A percentile compares a stretch with the other conserved stretches of the same genome.
phyloP scores from a whole-genome alignment of 179 eudicot genomes.

The Silene coronaria region DNA sequence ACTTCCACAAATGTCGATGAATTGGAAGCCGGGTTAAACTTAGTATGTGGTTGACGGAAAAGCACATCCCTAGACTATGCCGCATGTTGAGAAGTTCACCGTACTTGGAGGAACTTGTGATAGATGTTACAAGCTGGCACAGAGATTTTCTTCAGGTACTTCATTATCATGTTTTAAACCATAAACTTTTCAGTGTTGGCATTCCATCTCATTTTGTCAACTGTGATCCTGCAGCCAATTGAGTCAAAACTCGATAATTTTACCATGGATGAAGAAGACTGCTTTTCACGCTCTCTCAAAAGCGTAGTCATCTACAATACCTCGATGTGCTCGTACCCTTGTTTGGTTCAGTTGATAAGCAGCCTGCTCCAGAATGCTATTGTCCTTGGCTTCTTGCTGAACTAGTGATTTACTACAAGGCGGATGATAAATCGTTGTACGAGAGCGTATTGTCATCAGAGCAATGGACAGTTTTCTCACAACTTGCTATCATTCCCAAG shows the following conservation, averaged over 20 bases:
- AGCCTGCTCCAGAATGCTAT: constrained; percentile 5
- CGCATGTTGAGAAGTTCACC: constrained; percentile 13
- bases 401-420: background rate
- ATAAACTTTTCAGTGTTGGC: background rate
- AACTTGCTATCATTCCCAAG: background rate
- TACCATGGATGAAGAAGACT: background rate
- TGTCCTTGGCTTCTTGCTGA: constrained; percentile 6
- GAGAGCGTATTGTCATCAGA: background rate
- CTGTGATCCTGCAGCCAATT: constrained; percentile 9
- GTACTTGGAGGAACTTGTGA: constrained; percentile 18
- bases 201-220: too few relatives aligned
- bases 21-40: constrained; percentile 15
- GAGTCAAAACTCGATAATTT: background rate
- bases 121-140: constrained; percentile 1
- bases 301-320: background rate
- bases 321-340: background rate
- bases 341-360: background rate
- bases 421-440: background rate
- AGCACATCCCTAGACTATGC: constrained; percentile 14
- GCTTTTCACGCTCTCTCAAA: constrained; percentile 3
- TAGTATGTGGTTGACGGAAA: constrained; percentile 19
- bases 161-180: background rate
- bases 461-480: background rate
- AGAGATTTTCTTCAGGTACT: constrained; percentile 8
- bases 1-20: background rate